Percentiles rank a stretch among this genome's conserved stretches.
Evolutionary conservation across 2,329 filamentous ascomycete species (phyloP).

Genomic region (Microsporum ferrugineum): DNA sequence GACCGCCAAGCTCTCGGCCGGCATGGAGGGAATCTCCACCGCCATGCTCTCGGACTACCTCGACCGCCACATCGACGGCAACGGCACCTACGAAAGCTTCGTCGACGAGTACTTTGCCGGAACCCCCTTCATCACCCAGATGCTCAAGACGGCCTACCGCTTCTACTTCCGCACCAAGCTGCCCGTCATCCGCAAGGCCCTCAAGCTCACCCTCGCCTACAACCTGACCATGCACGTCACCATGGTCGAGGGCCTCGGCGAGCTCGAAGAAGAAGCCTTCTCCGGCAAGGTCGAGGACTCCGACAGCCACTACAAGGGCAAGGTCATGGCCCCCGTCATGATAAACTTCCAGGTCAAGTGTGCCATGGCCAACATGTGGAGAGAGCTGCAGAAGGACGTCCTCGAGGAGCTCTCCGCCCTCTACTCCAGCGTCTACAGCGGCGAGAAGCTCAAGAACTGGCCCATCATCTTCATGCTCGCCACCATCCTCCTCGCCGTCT

Average conservation of each 20-base stretch:
- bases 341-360: constrained; percentile 99
- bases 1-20: constrained; percentile 80
- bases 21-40: constrained; percentile 73
- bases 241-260: constrained; percentile 78
- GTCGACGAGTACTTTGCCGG: constrained; percentile 95
- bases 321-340: constrained; percentile 90
- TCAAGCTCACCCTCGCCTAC: constrained; percentile 91
- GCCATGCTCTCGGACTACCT: constrained; percentile 80
- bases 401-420: constrained; percentile 83
- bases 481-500: constrained; percentile 82
- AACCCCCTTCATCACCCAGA: constrained; percentile 87
- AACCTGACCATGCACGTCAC: constrained; percentile 91
- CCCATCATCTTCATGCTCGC: constrained; percentile 97
- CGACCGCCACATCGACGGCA: constrained; percentile 85
- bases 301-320: constrained; percentile 76
- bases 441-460: constrained; percentile 97
- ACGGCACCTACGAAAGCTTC: constrained; percentile 82
- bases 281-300: constrained; percentile 77
- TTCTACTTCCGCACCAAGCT: constrained; percentile 83
- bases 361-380: constrained; percentile 95
- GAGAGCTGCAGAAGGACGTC: constrained; percentile 90
- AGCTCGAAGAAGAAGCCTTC: constrained; percentile 53
- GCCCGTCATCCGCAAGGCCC: constrained; percentile 82
- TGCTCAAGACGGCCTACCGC: constrained; percentile 89
- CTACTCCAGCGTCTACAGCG: constrained; percentile 96